phyloP scores from a whole-genome alignment of 495 filamentous ascomycete species.

The Aspergillus bertholletiae region DNA sequence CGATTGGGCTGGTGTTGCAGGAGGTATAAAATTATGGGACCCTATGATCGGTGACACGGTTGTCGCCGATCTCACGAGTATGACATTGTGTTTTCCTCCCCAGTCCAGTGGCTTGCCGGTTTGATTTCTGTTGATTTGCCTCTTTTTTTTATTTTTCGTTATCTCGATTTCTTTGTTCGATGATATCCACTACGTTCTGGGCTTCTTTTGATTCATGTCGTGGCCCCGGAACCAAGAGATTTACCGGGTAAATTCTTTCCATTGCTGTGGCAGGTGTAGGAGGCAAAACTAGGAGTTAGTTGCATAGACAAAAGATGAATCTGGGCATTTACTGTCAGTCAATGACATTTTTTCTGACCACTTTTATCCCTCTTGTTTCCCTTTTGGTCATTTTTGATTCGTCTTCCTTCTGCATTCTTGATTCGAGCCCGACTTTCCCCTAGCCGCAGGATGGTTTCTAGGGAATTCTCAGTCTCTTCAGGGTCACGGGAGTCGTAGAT shows the following conservation, averaged over 20 bases:
- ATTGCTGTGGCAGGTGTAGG: neutral
- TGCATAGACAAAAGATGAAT: constrained; percentile 2
- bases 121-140: constrained; percentile 19
- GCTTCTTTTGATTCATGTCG: constrained; percentile 1
- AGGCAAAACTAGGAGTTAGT: neutral
- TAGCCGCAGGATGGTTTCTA: neutral
- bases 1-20: constrained; percentile 12
- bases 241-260: neutral
- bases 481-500: neutral
- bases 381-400: neutral
- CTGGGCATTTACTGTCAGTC: neutral
- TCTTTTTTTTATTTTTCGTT: constrained; percentile 12
- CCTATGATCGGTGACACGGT: neutral
- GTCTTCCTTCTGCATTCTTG: neutral
- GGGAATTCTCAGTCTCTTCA: neutral
- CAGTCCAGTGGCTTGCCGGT: constrained; percentile 18
- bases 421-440: neutral
- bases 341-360: neutral
- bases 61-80: constrained; percentile 15
- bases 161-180: constrained; percentile 16
- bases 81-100: constrained; percentile 12
- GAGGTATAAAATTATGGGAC: constrained; percentile 1
- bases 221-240: neutral
- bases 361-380: too few species aligned
- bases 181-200: constrained; percentile 29